Base-by-base conservation (phyloP, 306 rosid species). In the Quercus bicolor region DNA sequence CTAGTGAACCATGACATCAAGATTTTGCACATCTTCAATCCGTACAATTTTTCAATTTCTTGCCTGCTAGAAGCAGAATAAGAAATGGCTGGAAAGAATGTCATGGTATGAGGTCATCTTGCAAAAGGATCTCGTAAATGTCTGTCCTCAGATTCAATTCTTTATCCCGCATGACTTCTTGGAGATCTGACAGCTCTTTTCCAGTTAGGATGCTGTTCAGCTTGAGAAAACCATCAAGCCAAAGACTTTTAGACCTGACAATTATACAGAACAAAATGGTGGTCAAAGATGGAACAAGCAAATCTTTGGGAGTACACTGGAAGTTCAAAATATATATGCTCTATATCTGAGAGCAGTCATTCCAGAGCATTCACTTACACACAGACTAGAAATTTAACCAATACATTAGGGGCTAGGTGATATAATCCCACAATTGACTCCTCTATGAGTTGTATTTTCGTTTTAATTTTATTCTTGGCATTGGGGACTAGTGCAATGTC, bases 161-260 rank as follows among this genome's bases (percentile, higher is more conserved):
- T 86, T 95, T 95, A 64, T 92, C 98, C 64, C 96, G 92, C 98
- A 95, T 95, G 26, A 95, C 98, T 85, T 95, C 98, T 72, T 95
- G 98, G 26, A 95, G 93, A 91, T 95, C 98, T 24, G 98, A 91
- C 52, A 95, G 92, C 84, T 95, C 98, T 81, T 95, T 95, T 23
- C 91, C 90, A 45, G 88, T 86, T 24, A 95, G 86, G 52, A 87
- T 72, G 10, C 90, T 71, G 77, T 88, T 88, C 76, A 95, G 87
- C 80, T 91, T 90, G 43, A 86, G 86, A 82, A 92, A 95, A 75
- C 98, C 98, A 75, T 95, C 98, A 54, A 95, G 83, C 98, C 98
- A 95, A 70, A 95, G 86, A 80, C 80, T 88, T 80, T 95, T 95
- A 51, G 98, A 95, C 98, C 98, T 95, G 80, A 68, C 33, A 56